These are phyloP conservation scores for Didymella pinodella DNA, from an alignment of 2,329 filamentous ascomycete genomes.

Conservation along the genomic window DNA sequence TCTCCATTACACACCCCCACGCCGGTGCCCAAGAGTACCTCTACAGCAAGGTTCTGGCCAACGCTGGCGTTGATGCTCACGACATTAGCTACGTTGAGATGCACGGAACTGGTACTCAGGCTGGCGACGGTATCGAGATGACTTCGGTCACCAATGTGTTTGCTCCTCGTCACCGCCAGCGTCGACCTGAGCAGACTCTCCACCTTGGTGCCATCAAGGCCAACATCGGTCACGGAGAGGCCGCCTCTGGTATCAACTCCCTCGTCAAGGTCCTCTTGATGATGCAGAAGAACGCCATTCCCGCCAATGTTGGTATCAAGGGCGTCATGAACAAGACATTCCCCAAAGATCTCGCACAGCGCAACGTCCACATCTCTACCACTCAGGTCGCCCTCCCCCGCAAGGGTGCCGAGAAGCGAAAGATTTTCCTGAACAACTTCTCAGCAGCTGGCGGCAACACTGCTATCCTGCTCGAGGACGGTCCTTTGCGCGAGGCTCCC, in stretches of 20 bases:
- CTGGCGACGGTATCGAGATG: conserved; percentile 85
- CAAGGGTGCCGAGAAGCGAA: conserved; percentile 58
- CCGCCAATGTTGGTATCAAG: conserved; percentile 64
- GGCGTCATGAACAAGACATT: conserved; percentile 64
- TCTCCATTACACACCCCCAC: conserved; percentile 86
- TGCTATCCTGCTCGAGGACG: conserved; percentile 61
- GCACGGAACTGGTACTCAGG: conserved; percentile 89
- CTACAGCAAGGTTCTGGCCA: conserved; percentile 73
- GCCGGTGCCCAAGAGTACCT: conserved; percentile 76
- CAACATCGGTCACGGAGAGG: conserved; percentile 64
- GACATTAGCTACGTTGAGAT: conserved; percentile 87
- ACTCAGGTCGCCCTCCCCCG: conserved; percentile 57
- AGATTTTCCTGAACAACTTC: conserved; percentile 63
- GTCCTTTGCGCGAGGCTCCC: conserved; percentile 54
- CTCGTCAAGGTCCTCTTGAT: conserved; percentile 63
- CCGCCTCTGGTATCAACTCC: conserved; percentile 63
- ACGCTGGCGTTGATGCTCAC: conserved; percentile 76
- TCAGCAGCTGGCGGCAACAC: conserved; percentile 63
- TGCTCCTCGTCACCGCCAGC: conserved; percentile 61
- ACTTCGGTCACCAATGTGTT: conserved; percentile 73
- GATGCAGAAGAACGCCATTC: conserved; percentile 63
- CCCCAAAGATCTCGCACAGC: conserved; percentile 60
- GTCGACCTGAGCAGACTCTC: conserved; percentile 58
- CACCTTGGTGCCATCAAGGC: conserved; percentile 64
- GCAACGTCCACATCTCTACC: conserved; percentile 62